Conservation (phyloP, 2,329 filamentous ascomycete genomes). For the Chaetomiaceae sp. region DNA sequence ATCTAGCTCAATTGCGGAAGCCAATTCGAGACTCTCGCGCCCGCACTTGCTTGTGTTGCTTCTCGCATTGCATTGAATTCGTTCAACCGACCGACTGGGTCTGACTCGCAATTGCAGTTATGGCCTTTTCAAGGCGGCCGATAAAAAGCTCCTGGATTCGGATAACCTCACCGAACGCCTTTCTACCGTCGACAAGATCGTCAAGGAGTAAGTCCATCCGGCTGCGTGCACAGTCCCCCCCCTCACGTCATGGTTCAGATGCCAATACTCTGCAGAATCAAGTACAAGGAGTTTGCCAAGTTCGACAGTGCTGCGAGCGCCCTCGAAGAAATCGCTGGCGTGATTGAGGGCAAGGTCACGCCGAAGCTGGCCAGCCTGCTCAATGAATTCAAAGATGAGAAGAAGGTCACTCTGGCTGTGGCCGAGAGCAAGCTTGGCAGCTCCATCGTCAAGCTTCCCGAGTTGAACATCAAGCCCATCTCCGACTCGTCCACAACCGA, state of each 20-base stretch:
- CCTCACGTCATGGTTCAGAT: neutral
- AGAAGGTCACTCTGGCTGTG: slow-evolving; percentile 91
- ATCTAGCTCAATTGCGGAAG: slow-evolving; percentile 21
- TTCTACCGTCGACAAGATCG: slow-evolving; percentile 75
- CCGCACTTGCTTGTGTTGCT: neutral
- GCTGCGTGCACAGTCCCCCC: neutral
- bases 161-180: slow-evolving; percentile 73
- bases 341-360: slow-evolving; percentile 93
- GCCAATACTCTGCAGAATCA: slow-evolving; percentile 56
- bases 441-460: slow-evolving; percentile 86
- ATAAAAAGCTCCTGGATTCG: slow-evolving; percentile 95
- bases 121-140: slow-evolving; percentile 95
- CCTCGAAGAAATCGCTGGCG: slow-evolving; percentile 80
- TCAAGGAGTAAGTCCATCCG: slow-evolving; percentile 65
- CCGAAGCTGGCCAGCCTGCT: slow-evolving; percentile 78
- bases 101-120: slow-evolving; percentile 56
- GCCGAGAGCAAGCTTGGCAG: slow-evolving; percentile 89
- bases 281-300: slow-evolving; percentile 95
- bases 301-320: slow-evolving; percentile 91
- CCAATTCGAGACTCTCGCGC: neutral
- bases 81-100: neutral
- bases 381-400: slow-evolving; percentile 90
- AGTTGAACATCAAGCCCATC: slow-evolving; percentile 78
- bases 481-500: slow-evolving; percentile 79
- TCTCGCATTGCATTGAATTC: neutral